A percentile compares a stretch with the other conserved stretches of the same genome.
Evolutionary conservation across 176 grass and related monocot species (phyloP).

Genomic region (Panicum miliaceum): DNA sequence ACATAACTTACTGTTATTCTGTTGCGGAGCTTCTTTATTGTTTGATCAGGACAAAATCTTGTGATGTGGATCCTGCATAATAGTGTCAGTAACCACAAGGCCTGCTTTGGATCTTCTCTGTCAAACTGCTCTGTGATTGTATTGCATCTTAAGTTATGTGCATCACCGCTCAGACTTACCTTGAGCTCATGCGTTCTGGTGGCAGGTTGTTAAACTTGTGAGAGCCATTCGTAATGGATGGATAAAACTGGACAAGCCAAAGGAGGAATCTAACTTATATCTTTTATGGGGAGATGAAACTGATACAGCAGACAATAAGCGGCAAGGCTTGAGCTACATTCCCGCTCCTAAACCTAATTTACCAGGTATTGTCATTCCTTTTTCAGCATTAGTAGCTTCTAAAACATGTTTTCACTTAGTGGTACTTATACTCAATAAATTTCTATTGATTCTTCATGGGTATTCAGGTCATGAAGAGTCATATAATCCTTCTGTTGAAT

Average conservation of each 20-base stretch:
- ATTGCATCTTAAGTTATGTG: slow-evolving; percentile 10
- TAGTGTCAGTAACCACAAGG: background rate
- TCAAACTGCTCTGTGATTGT: slow-evolving; percentile 9
- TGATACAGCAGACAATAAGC: slow-evolving; percentile 76
- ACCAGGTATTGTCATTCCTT: slow-evolving; percentile 59
- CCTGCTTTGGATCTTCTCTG: slow-evolving; percentile 23
- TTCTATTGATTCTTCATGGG: slow-evolving; percentile 37
- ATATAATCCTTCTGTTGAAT: slow-evolving; percentile 97
- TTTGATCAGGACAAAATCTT: background rate
- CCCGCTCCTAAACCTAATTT: slow-evolving; percentile 90
- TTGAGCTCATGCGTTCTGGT: slow-evolving; percentile 22
- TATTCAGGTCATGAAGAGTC: slow-evolving; percentile 96
- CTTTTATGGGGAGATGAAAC: slow-evolving; percentile 92
- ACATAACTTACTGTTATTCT: slow-evolving; percentile 20
- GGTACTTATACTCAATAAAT: background rate
- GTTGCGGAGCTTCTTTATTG: background rate
- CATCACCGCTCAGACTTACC: slow-evolving; percentile 12
- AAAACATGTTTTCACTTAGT: background rate
- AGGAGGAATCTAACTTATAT: slow-evolving; percentile 68
- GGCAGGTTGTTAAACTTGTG: slow-evolving; percentile 62
- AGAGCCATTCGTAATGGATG: slow-evolving; percentile 93
- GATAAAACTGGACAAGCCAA: slow-evolving; percentile 94
- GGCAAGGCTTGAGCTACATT: slow-evolving; percentile 89
- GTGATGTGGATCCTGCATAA: background rate
- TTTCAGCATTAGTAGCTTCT: slow-evolving; percentile 6